phyloP scores from a whole-genome alignment of 768 basidiomycete genomes.

The Pleurotus tuoliensis region DNA sequence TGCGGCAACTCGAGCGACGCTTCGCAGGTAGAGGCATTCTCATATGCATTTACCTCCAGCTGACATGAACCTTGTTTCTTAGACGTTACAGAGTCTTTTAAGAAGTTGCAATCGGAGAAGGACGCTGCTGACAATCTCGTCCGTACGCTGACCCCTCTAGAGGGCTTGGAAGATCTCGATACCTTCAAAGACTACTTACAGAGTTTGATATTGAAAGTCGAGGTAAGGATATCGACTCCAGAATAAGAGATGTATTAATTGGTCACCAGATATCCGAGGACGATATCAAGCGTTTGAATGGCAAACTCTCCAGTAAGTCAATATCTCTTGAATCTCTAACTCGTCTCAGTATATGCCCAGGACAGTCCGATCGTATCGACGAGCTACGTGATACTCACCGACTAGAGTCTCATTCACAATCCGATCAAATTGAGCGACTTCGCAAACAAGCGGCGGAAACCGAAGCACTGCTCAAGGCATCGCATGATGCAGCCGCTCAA shows the following conservation, averaged over 20 bases:
- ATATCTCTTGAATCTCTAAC: neutral
- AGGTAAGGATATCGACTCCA: conserved; percentile 43
- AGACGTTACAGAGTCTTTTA: conserved; percentile 81
- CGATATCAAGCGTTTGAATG: conserved; percentile 75
- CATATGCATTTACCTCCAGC: neutral
- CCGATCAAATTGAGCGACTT: conserved; percentile 67
- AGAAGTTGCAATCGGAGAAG: conserved; percentile 71
- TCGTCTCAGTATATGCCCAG: conserved; percentile 34
- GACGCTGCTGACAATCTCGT: conserved; percentile 64
- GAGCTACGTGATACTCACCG: conserved; percentile 83
- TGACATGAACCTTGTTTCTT: conserved; percentile 3
- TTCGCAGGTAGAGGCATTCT: conserved; percentile 52
- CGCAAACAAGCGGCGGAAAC: conserved; percentile 64
- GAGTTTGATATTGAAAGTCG: conserved; percentile 60
- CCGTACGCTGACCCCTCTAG: conserved; percentile 65
- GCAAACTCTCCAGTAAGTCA: conserved; percentile 65
- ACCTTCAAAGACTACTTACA: conserved; percentile 72
- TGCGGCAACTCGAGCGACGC: conserved; percentile 73
- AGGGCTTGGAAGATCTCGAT: conserved; percentile 58
- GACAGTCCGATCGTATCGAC: conserved; percentile 79
- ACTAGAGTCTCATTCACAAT: conserved; percentile 76
- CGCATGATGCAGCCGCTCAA: conserved; percentile 44
- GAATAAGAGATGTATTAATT: neutral
- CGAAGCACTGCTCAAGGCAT: conserved; percentile 63
- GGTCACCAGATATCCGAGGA: conserved; percentile 56